Evolutionary conservation across 75 land plant species (phyloP), one percentile per base, ranked within the genome.

Genomic region (Cunninghamia lanceolata): DNA sequence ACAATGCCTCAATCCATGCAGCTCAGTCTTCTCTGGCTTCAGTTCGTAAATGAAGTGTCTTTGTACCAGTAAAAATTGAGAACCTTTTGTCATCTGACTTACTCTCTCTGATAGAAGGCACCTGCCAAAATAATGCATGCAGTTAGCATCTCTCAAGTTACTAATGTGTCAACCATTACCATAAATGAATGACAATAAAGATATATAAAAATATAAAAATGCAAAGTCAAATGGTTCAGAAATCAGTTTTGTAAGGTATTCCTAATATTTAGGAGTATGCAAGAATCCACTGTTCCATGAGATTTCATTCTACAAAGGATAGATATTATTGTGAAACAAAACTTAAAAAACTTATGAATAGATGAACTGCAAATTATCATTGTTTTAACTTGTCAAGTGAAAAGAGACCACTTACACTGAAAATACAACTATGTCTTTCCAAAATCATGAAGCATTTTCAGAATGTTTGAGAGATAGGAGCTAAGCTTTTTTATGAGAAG

Each of bases 31-130:
- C 96, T 82, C 90, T 93, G 47, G 95, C 88, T 80, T 94, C 91
- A 30, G 99, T 96, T 38, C 97, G 89, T 86, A 98, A 86, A 86
- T 98, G 99, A 81, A 98, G 94, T 36, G 99, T 96, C 78, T 98
- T 98, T 82, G 99, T 98, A 28, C 99, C 99, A 39, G 96, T n/a
- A 83, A 95, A 95, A 54, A 98, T 98, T 35, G 92, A 94, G 47
- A 98, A 93, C 91, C 96, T 96, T 88, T 95, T 98, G 79, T 98
- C 99, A 90, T 98, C 99, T 68, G 99, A 96, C 82, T 94, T 95
- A 90, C 99, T 98, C 80, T 94, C 94, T 75, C 99, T 94, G 78
- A 98, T 87, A 53, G 99, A 95, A 54, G 99, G 95, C 16, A 98
- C 97, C 99, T 98, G 91, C n/a, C 80, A 80, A 80, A 80, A 25